Base-by-base conservation (phyloP, 306 rosid genomes). In the Begonia masoniana region DNA sequence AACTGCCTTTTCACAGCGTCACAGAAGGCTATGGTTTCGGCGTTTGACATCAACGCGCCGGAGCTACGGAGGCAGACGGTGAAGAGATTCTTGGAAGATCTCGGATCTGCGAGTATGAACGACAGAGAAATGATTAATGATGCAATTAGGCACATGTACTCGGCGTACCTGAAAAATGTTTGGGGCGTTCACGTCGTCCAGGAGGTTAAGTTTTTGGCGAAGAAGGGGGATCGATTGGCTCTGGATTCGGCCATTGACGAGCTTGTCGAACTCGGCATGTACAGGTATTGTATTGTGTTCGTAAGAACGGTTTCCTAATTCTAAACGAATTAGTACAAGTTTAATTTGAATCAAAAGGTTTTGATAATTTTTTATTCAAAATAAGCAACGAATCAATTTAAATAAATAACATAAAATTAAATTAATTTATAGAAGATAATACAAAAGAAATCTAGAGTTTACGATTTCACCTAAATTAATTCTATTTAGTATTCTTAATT, bases 161-260 rank as follows among this genome's bases (percentile, higher is more conserved):
- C 84, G 43, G 94, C 97, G 14, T 96, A 91, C 85, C 92, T 91
- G 71, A 79, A 43, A 56, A 71, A 63, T 41, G 97, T 96, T 42
- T 91, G 97, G 97, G 97, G 97, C 41, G 76, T 91, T 42, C 97
- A 91, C 50, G 84, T 91, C 15, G 94, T 91, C 54, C 97, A 91
- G 72, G 97, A 91, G 82, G 84, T 91, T 64, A 91, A 85, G 72
- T 71, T 85, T 62, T 69, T 91, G 81, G 96, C 94, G 13, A 83
- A 75, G 82, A 91, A 85, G 60, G 87, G 70, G 31, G 92, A 85
- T 70, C 88, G 97, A 45, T 54, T 63, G 43, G 61, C 78, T 55
- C 75, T 85, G 46, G 97, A 85, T 63, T 72, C 92, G 7, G 86
- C 96, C 64, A 81, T 85, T 41, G 84, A 78, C 13, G 96, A 91